phyloP scores from a whole-genome alignment of 106 monocot genomes.

The Alisma plantagoaquatica region DNA sequence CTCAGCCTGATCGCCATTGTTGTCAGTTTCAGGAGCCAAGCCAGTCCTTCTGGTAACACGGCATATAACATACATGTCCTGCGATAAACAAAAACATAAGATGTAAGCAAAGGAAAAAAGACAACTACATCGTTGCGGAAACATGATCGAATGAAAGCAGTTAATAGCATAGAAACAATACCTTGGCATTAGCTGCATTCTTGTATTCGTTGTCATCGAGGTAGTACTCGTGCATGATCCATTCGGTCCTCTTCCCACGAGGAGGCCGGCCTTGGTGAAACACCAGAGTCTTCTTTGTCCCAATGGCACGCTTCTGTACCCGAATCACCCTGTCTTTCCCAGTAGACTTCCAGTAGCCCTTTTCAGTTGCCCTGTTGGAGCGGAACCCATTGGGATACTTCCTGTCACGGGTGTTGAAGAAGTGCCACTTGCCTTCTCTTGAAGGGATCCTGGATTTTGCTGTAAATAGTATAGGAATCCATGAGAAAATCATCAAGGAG shows the following conservation, averaged over 20 bases:
- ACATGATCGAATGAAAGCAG: no score
- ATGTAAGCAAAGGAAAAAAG: background rate
- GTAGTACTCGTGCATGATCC: slow-evolving; percentile 91
- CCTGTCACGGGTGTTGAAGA: slow-evolving; percentile 54
- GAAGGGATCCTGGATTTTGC: slow-evolving; percentile 43
- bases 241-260: slow-evolving; percentile 58
- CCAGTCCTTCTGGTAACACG: slow-evolving; percentile 74
- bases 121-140: background rate
- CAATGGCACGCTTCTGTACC: slow-evolving; percentile 30
- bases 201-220: slow-evolving; percentile 48
- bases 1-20: background rate
- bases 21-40: slow-evolving; percentile 21
- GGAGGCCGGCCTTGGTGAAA: slow-evolving; percentile 84
- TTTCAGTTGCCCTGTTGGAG: slow-evolving; percentile 61
- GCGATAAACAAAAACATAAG: slow-evolving; percentile 3
- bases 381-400: slow-evolving; percentile 77
- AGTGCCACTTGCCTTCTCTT: slow-evolving; percentile 74
- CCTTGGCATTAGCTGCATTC: slow-evolving; percentile 32
- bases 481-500: no score
- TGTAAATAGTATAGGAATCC: slow-evolving; percentile 18
- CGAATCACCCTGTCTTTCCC: slow-evolving; percentile 62
- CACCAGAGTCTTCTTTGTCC: slow-evolving; percentile 85
- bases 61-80: slow-evolving; percentile 77
- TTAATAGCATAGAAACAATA: slow-evolving; percentile 6
- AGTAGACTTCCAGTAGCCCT: slow-evolving; percentile 88